These are phyloP conservation scores for Escallonia rubra DNA, from an alignment of 129 eudicot species.

Conservation along the genomic window DNA sequence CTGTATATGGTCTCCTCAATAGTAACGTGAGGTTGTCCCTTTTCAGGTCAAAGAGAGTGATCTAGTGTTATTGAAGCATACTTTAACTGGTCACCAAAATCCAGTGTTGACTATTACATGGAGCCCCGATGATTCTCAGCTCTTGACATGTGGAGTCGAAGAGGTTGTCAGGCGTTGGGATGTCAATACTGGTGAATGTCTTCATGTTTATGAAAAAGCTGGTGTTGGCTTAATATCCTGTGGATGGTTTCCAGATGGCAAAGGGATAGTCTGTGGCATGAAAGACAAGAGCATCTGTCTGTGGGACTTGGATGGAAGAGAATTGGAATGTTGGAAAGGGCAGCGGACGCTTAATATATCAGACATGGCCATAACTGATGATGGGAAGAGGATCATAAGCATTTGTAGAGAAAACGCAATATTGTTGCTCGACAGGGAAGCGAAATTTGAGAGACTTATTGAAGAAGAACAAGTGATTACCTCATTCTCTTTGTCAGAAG, in stretches of 20 bases:
- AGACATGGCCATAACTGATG: constrained; percentile 25
- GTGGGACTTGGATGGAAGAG: constrained; percentile 45
- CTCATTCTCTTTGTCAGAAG: constrained; percentile 32
- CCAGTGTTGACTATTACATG: constrained; percentile 32
- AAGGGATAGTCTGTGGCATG: constrained; percentile 23
- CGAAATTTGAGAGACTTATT: constrained; percentile 17
- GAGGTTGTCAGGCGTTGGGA: constrained; percentile 39
- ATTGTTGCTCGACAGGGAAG: constrained; percentile 21
- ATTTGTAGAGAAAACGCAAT: constrained; percentile 24
- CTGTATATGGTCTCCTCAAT: too few relatives aligned
- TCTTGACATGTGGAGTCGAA: constrained; percentile 39
- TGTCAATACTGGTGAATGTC: constrained; percentile 29
- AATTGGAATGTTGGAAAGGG: constrained; percentile 26
- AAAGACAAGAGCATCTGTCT: constrained; percentile 30
- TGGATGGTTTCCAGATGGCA: constrained; percentile 39
- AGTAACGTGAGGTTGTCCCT: background rate
- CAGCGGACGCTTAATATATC: constrained; percentile 17
- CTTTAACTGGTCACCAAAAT: constrained; percentile 25
- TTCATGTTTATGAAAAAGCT: constrained; percentile 20
- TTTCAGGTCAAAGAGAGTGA: constrained; percentile 21
- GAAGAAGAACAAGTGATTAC: constrained; percentile 23
- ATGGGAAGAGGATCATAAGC: constrained; percentile 27
- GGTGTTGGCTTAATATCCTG: constrained; percentile 32
- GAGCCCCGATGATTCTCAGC: constrained; percentile 37
- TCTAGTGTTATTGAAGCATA: constrained; percentile 19